Evolutionary conservation across 441 rosid genomes (phyloP).

Genomic region (Arabidopsis hybrid): DNA sequence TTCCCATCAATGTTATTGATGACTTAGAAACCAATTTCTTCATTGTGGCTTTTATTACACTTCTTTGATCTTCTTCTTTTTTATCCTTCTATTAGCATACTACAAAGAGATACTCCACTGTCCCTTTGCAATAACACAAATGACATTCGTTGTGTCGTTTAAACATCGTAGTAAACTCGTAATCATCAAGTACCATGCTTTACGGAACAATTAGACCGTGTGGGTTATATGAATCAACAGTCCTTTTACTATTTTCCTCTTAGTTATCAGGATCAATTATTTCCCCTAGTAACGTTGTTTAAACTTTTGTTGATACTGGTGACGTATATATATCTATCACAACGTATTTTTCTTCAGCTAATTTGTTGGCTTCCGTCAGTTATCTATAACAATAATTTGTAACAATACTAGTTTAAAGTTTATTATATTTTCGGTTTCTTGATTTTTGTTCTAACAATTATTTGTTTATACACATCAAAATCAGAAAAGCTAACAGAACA

Average conservation of each 20-base stretch:
- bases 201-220: background rate
- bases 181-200: conserved; percentile 2
- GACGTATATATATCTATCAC: too few relatives aligned
- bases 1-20: conserved; percentile 11
- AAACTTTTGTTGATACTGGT: background rate
- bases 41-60: background rate
- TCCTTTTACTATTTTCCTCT: background rate
- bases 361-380: background rate
- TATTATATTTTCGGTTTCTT: conserved; percentile 5
- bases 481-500: conserved; percentile 24
- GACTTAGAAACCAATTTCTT: conserved; percentile 17
- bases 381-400: too few relatives aligned
- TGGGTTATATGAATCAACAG: background rate
- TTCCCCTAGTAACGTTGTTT: background rate
- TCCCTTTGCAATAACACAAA: background rate
- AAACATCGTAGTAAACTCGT: conserved; percentile 2
- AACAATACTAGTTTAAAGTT: conserved; percentile 7
- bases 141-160: background rate
- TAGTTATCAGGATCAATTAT: background rate
- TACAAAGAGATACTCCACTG: background rate
- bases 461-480: conserved; percentile 33
- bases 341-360: background rate
- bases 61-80: too few relatives aligned
- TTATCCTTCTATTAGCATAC: too few relatives aligned
- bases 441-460: conserved; percentile 29